Evolutionary conservation across 75 land plant species (phyloP).

Genomic region (Larix kaempferi): DNA sequence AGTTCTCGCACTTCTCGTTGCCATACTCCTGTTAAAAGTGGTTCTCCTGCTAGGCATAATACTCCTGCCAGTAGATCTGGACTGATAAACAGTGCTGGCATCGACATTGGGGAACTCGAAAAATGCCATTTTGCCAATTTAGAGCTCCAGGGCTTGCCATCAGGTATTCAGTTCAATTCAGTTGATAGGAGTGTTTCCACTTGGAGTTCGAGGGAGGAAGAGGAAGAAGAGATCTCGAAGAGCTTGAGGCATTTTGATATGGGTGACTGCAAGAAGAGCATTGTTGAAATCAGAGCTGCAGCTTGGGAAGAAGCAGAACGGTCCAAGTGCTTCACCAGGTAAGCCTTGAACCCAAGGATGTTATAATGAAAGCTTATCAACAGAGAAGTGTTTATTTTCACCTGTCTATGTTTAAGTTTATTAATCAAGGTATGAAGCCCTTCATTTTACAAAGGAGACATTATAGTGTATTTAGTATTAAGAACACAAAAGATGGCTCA

Average conservation of each 20-base stretch:
- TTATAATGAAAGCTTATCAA: background rate
- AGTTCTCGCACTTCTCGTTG: constrained; percentile 67
- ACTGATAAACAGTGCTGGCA: constrained; percentile 27
- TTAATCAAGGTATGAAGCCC: background rate
- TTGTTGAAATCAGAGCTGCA: constrained; percentile 53
- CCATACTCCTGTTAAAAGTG: constrained; percentile 47
- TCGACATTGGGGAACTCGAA: constrained; percentile 58
- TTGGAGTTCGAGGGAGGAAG: constrained; percentile 91
- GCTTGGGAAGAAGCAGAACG: constrained; percentile 88
- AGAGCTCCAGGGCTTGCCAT: constrained; percentile 27
- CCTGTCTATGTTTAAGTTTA: background rate
- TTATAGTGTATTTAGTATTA: background rate
- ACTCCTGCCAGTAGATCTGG: constrained; percentile 61
- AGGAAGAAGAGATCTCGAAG: constrained; percentile 82
- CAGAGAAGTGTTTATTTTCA: background rate
- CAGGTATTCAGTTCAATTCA: constrained; percentile 28
- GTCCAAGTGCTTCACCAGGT: constrained; percentile 78
- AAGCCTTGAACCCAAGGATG: background rate
- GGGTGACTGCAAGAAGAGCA: constrained; percentile 43
- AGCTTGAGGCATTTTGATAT: constrained; percentile 70
- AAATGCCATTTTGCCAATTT: constrained; percentile 73
- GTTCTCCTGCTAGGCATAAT: constrained; percentile 68
- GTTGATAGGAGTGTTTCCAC: constrained; percentile 28
- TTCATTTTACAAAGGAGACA: background rate
- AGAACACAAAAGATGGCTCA: background rate